A percentile compares a stretch with the other conserved stretches of the same genome.
phyloP scores from a whole-genome alignment of 2,329 filamentous ascomycete species.

The Sclerotinia glacialis region DNA sequence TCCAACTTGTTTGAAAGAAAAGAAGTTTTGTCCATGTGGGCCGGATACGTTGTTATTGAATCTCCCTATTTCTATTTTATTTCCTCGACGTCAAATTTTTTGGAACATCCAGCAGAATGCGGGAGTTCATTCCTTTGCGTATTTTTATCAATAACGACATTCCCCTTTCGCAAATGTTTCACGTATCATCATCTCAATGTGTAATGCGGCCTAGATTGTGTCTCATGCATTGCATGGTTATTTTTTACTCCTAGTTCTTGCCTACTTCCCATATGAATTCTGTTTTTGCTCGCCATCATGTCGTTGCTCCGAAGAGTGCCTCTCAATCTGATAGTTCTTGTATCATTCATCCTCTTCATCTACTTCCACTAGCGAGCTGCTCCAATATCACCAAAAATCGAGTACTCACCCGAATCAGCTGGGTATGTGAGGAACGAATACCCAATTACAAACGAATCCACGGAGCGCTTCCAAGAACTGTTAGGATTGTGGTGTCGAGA shows the following conservation, averaged over 20 bases:
- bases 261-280: too few relatives aligned
- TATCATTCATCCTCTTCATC: constrained; percentile 6
- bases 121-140: not conserved
- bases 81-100: not conserved
- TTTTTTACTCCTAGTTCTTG: too few relatives aligned
- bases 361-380: not conserved
- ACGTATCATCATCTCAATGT: not conserved
- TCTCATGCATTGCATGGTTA: too few relatives aligned
- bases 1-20: not conserved
- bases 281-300: not conserved
- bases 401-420: not conserved
- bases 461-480: not conserved
- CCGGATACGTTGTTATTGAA: not conserved
- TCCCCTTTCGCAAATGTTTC: not conserved
- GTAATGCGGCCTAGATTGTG: too few relatives aligned
- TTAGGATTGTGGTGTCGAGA: not conserved
- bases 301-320: not conserved
- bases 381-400: not conserved
- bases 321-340: not conserved
- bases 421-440: not conserved
- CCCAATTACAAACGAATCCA: not conserved
- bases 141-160: not conserved
- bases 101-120: not conserved
- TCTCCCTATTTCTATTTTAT: not conserved
- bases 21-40: not conserved